Evolutionary conservation across 345 rosid genomes (phyloP).

Genomic region (Corchorus capsularis): DNA sequence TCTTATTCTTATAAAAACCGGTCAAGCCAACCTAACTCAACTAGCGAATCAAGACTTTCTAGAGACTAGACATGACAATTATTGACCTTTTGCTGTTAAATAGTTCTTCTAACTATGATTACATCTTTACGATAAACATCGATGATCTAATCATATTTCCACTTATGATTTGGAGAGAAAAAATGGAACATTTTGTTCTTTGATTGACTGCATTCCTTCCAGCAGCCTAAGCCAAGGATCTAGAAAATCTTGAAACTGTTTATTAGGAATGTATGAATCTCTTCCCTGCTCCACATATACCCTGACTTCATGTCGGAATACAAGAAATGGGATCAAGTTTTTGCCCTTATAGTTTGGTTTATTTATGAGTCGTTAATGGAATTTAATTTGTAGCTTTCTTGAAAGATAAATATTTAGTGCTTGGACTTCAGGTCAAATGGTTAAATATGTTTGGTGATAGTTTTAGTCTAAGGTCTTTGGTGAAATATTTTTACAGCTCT

Average conservation of each 20-base stretch:
- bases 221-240: not conserved
- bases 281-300: not conserved
- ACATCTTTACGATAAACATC: not conserved
- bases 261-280: not conserved
- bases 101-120: not conserved
- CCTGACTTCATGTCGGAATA: not conserved
- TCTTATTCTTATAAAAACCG: not conserved
- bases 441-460: not conserved
- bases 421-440: not conserved
- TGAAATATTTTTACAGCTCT: not conserved
- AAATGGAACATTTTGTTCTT: not conserved
- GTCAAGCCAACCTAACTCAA: conserved; percentile 36
- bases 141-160: not conserved
- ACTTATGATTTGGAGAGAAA: not conserved
- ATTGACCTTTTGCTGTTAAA: conserved; percentile 8
- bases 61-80: conserved; percentile 24
- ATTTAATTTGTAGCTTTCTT: not conserved
- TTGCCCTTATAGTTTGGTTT: not conserved
- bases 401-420: too few species aligned
- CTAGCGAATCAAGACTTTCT: conserved; percentile 31
- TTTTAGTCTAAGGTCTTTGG: not conserved
- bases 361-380: not conserved
- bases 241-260: not conserved
- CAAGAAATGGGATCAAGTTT: not conserved
- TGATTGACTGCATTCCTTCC: not conserved